Base-by-base conservation (phyloP, 2,329 filamentous ascomycete species). In the Penicillium sp. region DNA sequence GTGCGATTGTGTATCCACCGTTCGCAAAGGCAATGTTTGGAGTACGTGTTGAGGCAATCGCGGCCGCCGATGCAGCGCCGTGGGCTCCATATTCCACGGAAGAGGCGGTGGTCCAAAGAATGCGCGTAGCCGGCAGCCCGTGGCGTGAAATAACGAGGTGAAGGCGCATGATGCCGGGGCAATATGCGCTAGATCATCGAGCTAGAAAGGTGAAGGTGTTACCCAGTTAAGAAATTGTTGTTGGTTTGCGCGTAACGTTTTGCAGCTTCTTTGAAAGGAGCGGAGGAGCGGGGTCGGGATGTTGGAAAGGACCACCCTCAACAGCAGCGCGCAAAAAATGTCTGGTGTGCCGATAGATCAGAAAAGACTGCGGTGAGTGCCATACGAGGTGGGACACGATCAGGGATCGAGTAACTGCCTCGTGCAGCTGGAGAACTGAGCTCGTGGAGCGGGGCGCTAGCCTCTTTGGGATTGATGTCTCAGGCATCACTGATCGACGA, bases 81-180 rank as follows among this genome's bases (percentile, higher is more conserved):
- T 45, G 56, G 42, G 46, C 29, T 3, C 52, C 55, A 55, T 50
- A 57, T 53, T 52, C 41, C 13, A 47, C 24, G 8, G 56, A 70
- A 58, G 75, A 72, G 44, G 77, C 70, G 15, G 86, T 80, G 25
- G 81, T 80, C 83, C 88, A 92, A 35, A 92, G 75, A 47, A 93
- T 78, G 56, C 82, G 81, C 47, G 83, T 80, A 35, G 87, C 80
- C 6, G 89, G 89, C 23, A 93, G 77, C 38, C 79, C 81, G 69
- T 92, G 82, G 49, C 89, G 85, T 55, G 83, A 81, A 46, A 95
- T 81, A 31, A 81, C 76, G 42, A 95, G 74, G 57, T 86, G 85
- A 52, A 95, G 79, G 63, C 89, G 87, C 78, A 93, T 82, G 42
- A 43, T 67, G 58, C 51, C 58, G 57, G 47, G 43, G 35, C 25